Conservation (phyloP, 176 grass and related monocot genomes). For the Carex scoparia region DNA sequence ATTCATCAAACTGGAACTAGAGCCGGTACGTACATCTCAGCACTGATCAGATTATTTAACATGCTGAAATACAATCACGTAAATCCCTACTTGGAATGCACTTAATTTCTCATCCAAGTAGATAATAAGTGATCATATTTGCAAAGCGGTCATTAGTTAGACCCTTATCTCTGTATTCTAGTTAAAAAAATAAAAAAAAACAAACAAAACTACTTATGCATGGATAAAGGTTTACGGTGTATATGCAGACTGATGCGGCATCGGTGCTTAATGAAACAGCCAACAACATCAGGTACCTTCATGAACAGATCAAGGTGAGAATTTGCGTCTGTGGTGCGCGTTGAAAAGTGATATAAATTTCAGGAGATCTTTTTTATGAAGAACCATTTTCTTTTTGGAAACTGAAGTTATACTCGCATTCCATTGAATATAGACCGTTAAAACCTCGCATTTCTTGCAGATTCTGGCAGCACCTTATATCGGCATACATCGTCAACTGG, state of each 20-base stretch:
- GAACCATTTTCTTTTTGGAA: background rate
- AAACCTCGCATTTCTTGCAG: background rate
- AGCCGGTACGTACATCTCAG: background rate
- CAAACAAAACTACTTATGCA: background rate
- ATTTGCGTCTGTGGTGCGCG: background rate
- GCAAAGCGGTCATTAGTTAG: background rate
- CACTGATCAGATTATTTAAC: background rate
- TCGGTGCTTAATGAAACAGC: slow-evolving; percentile 24
- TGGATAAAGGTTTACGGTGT: background rate
- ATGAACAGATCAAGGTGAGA: slow-evolving; percentile 22
- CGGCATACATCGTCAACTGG: background rate
- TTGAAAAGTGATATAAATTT: background rate
- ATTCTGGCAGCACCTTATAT: background rate
- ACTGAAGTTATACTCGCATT: background rate
- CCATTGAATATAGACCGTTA: background rate
- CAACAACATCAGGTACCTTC: slow-evolving; percentile 13
- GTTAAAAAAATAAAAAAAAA: background rate
- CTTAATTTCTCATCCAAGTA: background rate
- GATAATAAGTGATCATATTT: background rate
- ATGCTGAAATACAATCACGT: background rate
- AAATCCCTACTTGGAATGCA: background rate
- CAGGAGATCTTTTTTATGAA: background rate
- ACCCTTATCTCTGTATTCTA: slow-evolving; percentile 6
- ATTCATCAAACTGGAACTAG: background rate
- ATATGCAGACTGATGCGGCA: slow-evolving; percentile 19